These are phyloP conservation scores for Calonectria pseudoturangicola DNA, from an alignment of 2,329 filamentous ascomycete species.

Conservation along the genomic window DNA sequence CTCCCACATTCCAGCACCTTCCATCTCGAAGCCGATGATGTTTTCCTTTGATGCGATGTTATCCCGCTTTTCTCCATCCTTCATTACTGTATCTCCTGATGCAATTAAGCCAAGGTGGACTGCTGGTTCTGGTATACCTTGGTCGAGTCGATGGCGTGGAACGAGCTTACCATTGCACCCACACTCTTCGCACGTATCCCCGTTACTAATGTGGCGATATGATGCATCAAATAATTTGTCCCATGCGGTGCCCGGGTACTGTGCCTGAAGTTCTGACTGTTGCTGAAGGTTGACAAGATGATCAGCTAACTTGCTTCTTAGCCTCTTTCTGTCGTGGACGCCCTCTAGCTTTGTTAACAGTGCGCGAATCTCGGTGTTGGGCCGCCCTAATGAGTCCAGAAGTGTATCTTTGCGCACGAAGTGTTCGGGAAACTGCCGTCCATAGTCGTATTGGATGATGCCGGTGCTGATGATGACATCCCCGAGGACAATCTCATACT, in stretches of 20 bases:
- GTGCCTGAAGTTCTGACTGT: not conserved
- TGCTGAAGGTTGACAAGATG: not conserved
- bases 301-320: not conserved
- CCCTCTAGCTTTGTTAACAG: constrained; percentile 50
- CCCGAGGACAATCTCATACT: constrained; percentile 49
- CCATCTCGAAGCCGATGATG: constrained; percentile 43
- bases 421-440: constrained; percentile 46
- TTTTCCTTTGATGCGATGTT: not conserved
- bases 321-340: constrained; percentile 13
- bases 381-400: constrained; percentile 46
- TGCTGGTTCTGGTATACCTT: not conserved
- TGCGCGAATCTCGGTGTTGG: constrained; percentile 47
- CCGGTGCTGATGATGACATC: constrained; percentile 55
- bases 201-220: constrained; percentile 5
- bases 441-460: constrained; percentile 57
- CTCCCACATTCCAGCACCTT: constrained; percentile 43
- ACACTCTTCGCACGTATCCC: not conserved
- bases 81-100: constrained; percentile 37
- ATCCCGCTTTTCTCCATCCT: constrained; percentile 28
- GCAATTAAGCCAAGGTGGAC: constrained; percentile 39
- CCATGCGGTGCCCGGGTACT: not conserved
- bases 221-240: not conserved
- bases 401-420: constrained; percentile 50
- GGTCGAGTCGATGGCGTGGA: not conserved
- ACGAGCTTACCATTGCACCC: not conserved